Conservation (phyloP, 768 basidiomycete genomes). For the Boletus pseudopeckii region DNA sequence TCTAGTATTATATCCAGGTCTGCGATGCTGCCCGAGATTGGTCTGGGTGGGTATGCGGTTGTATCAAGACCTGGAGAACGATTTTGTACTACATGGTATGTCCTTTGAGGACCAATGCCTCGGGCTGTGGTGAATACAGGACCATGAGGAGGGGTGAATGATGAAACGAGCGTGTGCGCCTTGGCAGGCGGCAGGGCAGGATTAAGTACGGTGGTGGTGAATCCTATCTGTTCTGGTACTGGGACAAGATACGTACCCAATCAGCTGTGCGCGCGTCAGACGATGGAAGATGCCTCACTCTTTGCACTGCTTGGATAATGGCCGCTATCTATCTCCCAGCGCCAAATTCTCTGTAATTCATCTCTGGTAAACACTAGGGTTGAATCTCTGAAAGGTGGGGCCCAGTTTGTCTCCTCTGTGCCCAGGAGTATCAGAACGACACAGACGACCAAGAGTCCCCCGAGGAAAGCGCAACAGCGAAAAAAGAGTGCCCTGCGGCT, state of each 20-base stretch:
- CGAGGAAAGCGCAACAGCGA: slow-evolving; percentile 48
- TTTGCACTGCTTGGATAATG: slow-evolving; percentile 76
- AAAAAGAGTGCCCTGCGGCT: slow-evolving; percentile 55
- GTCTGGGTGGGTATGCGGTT: slow-evolving; percentile 81
- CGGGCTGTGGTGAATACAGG: slow-evolving; percentile 44
- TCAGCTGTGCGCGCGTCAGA: slow-evolving; percentile 8
- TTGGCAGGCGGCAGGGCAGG: slow-evolving; percentile 60
- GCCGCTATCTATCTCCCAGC: slow-evolving; percentile 88
- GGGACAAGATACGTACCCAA: neutral
- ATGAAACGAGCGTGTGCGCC: slow-evolving; percentile 44
- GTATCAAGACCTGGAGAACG: slow-evolving; percentile 55
- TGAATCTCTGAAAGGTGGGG: slow-evolving; percentile 41
- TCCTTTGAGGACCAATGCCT: slow-evolving; percentile 71
- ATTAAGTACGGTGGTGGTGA: slow-evolving; percentile 55
- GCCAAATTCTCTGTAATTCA: slow-evolving; percentile 84
- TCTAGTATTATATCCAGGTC: slow-evolving; percentile 87
- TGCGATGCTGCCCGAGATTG: slow-evolving; percentile 74
- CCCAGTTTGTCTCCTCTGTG: slow-evolving; percentile 44
- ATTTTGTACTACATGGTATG: slow-evolving; percentile 54
- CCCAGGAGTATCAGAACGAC: slow-evolving; percentile 38
- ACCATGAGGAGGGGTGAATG: slow-evolving; percentile 43
- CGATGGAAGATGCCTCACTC: slow-evolving; percentile 44
- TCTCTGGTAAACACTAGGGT: slow-evolving; percentile 69
- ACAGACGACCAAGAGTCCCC: slow-evolving; percentile 47
- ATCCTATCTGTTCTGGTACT: slow-evolving; percentile 66